A percentile compares a stretch with the other conserved stretches of the same genome.
Evolutionary conservation across 768 basidiomycete genomes (phyloP).

Genomic region (Pulveroboletus sp.): DNA sequence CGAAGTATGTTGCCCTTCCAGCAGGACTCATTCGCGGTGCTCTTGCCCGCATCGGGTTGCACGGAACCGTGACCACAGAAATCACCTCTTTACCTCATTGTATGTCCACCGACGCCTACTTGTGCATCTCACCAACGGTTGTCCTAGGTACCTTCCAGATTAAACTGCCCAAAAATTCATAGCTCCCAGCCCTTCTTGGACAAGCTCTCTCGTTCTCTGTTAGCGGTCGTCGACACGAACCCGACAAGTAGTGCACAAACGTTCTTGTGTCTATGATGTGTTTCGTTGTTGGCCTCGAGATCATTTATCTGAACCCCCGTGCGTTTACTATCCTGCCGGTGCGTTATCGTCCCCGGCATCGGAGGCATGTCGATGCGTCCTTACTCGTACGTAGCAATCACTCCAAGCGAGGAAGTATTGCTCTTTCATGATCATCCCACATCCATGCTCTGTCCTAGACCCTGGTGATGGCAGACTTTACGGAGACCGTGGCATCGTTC

Average conservation of each 20-base stretch:
- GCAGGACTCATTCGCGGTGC: slow-evolving; percentile 83
- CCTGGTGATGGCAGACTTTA: not conserved
- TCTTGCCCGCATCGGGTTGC: slow-evolving; percentile 70
- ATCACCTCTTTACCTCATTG: slow-evolving; percentile 83
- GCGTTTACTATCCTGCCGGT: not conserved
- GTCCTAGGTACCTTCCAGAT: slow-evolving; percentile 74
- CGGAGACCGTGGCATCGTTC: not conserved
- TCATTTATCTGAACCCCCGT: not conserved
- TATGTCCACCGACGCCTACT: slow-evolving; percentile 30
- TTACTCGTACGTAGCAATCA: not conserved
- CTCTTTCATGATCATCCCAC: no score
- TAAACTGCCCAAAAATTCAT: slow-evolving; percentile 62
- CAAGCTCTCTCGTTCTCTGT: not conserved
- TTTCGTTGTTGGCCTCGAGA: not conserved
- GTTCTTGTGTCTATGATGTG: no score
- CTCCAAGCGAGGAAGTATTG: not conserved
- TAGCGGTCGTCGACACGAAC: not conserved
- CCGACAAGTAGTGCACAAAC: not conserved
- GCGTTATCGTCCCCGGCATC: not conserved
- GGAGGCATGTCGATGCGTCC: not conserved
- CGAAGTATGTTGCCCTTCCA: slow-evolving; percentile 76
- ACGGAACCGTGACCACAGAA: slow-evolving; percentile 73
- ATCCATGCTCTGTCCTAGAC: not conserved
- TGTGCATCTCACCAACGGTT: not conserved
- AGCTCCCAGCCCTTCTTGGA: not conserved